phyloP scores from a whole-genome alignment of 129 eudicot species.

The Tagetes patula region DNA sequence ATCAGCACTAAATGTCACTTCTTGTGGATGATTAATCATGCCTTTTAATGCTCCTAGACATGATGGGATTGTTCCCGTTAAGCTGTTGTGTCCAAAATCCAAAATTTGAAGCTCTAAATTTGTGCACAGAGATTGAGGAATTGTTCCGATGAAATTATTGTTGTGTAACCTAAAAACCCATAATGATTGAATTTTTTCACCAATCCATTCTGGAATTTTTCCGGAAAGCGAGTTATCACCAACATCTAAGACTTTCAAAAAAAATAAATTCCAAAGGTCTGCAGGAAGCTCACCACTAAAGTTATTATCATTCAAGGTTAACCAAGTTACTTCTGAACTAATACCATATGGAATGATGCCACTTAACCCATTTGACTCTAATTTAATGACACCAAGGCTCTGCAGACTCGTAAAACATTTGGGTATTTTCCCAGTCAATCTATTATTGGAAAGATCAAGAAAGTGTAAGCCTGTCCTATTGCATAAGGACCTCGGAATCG shows the following conservation, averaged over 20 bases:
- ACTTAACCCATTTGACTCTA: neutral
- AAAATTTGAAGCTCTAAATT: neutral
- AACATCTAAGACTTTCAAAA: constrained; percentile 6
- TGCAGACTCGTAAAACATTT: neutral
- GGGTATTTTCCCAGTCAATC: neutral
- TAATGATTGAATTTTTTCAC: neutral
- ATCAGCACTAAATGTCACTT: too few species aligned
- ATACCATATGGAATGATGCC: neutral
- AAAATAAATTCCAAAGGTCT: neutral
- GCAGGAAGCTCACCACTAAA: neutral
- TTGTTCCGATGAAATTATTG: neutral
- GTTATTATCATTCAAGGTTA: constrained; percentile 11
- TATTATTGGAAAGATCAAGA: neutral
- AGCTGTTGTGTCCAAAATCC: neutral
- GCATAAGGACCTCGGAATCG: neutral
- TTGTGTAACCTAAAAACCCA: neutral
- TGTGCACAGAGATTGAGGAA: constrained; percentile 3
- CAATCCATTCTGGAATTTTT: constrained; percentile 8
- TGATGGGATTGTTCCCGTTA: neutral
- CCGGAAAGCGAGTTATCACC: constrained; percentile 17
- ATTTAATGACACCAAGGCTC: neutral
- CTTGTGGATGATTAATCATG: neutral
- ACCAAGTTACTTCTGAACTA: neutral
- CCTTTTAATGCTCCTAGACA: neutral
- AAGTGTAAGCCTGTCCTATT: neutral